Base-by-base conservation (phyloP, 495 filamentous ascomycete genomes). In the Elasticomyces elasticus region DNA sequence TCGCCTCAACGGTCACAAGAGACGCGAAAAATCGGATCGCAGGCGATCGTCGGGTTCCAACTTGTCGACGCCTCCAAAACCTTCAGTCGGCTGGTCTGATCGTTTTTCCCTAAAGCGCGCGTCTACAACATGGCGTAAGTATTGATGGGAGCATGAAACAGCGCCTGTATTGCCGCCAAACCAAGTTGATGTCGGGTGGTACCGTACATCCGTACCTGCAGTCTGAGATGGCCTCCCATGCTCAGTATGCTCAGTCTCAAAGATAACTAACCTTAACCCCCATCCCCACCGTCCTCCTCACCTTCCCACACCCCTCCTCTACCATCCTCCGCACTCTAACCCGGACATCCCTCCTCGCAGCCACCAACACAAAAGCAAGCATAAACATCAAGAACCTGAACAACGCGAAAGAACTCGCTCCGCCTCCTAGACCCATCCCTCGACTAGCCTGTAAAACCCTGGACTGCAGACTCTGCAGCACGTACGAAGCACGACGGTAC, bases 251-350 rank as follows among this genome's bases (percentile, higher is more conserved):
- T 40, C 4, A 3, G 2, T 3, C 31, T 71, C 58, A 95, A 51
- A 98, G 92, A 73, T 98, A 98, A 69, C 84, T 94, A 62, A 98
- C 89, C 72, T 96, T 97, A 48, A 95, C 86, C 0, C 94, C 92
- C 91, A 97, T 96, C 0, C 91, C 90, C 15, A 91, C 83, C 0
- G 92, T 98, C 31, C 79, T 75, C 57, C 75, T 81, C 7, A 96
- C 72, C 70, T 95, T 97, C 27, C 80, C 77, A 92, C 89, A 96
- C 22, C 81, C 79, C 26, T 75, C 67, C 47, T 77, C 78, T 38
- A 89, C 65, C 28, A 87, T 73, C 54, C 80, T 75, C 54, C 79
- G 72, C 25, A 96, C 64, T 52, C 85, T 79, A 51, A 95, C 85
- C 30, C 88, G 78, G 10, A 95, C 71, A 60, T 83, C 81, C 61